Conservation (phyloP, 495 filamentous ascomycete genomes). For the Daldinia caldariorum region DNA sequence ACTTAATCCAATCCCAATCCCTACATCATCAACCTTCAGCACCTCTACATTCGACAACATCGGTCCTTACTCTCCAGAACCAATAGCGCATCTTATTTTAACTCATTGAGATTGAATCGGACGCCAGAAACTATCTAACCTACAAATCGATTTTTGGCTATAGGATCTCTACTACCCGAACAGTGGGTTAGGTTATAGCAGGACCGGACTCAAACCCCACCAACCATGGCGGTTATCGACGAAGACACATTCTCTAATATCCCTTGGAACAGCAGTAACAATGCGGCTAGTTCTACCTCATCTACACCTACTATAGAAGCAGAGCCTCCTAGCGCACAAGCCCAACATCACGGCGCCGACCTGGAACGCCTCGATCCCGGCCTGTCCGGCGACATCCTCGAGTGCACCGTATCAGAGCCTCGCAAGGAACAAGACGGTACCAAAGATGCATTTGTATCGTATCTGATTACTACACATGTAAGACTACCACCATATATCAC, state of each 20-base stretch:
- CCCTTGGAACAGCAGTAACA: conserved; percentile 58
- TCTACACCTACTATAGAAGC: conserved; percentile 42
- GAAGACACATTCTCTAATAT: conserved; percentile 63
- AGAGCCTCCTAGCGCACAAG: conserved; percentile 43
- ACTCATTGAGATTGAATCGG: background rate
- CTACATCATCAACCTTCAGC: conserved; percentile 16
- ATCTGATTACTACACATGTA: conserved; percentile 90
- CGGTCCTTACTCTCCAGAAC: background rate
- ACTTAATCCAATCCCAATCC: conserved; percentile 31
- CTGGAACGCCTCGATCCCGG: conserved; percentile 66
- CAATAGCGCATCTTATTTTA: conserved; percentile 5
- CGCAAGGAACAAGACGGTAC: conserved; percentile 96
- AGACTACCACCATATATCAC: conserved; percentile 44
- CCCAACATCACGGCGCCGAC: conserved; percentile 45
- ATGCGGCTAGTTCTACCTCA: conserved; percentile 35
- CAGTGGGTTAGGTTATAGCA: conserved; percentile 19
- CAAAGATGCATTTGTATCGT: conserved; percentile 96
- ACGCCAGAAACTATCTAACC: background rate
- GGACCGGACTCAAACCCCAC: conserved; percentile 29
- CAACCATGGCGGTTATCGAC: conserved; percentile 58
- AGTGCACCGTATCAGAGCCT: conserved; percentile 82
- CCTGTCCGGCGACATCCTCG: conserved; percentile 79
- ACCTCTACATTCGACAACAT: conserved; percentile 17
- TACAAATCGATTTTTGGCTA: conserved; percentile 9
- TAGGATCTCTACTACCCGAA: conserved; percentile 13